Conservation (phyloP, 192 early-diverging fungal genomes). For the Backusella mclennaniae region DNA sequence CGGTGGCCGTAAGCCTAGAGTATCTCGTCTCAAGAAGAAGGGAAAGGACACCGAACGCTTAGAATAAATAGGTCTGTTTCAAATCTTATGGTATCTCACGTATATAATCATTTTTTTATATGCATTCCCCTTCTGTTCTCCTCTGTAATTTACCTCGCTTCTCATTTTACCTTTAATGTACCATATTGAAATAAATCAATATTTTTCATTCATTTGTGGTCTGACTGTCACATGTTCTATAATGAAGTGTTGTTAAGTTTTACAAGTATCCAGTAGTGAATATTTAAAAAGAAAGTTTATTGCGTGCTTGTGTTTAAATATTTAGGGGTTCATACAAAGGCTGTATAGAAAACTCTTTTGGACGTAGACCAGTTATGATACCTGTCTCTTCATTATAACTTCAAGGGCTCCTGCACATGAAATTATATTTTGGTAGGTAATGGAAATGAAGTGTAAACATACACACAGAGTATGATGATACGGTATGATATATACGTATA, state of each 20-base stretch:
- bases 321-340: not conserved
- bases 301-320: not conserved
- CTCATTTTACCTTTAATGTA: not conserved
- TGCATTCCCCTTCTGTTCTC: not conserved
- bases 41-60: not conserved
- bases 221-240: constrained; percentile 5
- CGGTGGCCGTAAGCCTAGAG: constrained; percentile 23
- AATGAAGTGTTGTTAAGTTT: not conserved
- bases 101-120: not conserved
- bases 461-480: not conserved
- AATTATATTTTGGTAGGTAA: not conserved
- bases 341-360: not conserved
- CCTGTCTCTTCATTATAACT: not conserved
- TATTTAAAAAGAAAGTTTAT: not conserved
- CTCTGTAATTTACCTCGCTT: constrained; percentile 4
- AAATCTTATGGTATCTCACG: constrained; percentile 5
- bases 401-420: not conserved
- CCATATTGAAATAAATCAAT: constrained; percentile 5
- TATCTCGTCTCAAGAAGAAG: constrained; percentile 13
- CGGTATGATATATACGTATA: not conserved
- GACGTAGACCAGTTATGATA: not conserved
- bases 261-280: not conserved
- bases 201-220: constrained; percentile 3
- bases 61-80: constrained; percentile 1
- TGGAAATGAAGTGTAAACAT: not conserved